Percentiles rank a stretch among this genome's conserved stretches.
Conservation (phyloP, 2,329 filamentous ascomycete genomes). For the Trichoderma gracile region DNA sequence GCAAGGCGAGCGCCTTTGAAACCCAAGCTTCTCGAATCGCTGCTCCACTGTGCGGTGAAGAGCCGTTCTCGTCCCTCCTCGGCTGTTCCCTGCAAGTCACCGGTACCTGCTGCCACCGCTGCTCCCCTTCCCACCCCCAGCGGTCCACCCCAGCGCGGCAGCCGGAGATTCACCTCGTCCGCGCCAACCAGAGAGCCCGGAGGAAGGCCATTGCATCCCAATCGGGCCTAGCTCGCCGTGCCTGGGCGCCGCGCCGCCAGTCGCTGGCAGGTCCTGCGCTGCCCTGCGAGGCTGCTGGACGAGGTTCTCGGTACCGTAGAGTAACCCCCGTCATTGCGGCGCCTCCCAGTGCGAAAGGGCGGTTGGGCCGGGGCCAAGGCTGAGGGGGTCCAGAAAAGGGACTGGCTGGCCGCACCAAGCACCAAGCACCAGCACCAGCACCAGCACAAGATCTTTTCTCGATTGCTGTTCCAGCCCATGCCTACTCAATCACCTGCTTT, state of each 20-base stretch:
- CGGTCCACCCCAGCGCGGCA: conserved; percentile 17
- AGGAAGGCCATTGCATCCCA: not conserved
- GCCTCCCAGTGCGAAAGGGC: not conserved
- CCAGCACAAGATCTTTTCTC: too few relatives aligned
- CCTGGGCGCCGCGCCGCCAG: conserved; percentile 3
- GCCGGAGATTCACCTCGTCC: conserved; percentile 23
- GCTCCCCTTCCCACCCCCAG: conserved; percentile 6
- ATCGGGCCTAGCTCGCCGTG: conserved; percentile 13
- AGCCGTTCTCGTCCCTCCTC: not conserved
- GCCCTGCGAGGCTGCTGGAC: not conserved
- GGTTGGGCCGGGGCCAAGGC: conserved; percentile 24
- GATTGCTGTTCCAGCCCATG: too few relatives aligned
- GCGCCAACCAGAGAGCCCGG: conserved; percentile 5
- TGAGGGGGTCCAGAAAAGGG: conserved; percentile 24
- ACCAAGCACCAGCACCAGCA: too few relatives aligned
- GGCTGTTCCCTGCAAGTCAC: conserved; percentile 19
- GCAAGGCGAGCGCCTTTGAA: conserved; percentile 12
- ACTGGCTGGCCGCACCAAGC: conserved; percentile 4
- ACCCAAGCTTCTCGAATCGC: conserved; percentile 3
- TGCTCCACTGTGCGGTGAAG: conserved; percentile 24
- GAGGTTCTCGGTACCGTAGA: conserved; percentile 10
- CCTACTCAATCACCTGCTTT: too few relatives aligned
- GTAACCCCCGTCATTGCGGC: not conserved
- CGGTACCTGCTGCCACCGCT: conserved; percentile 20
- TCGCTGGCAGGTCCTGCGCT: not conserved